Percentiles rank a stretch among this genome's conserved stretches.
Evolutionary conservation across 2,329 filamentous ascomycete genomes (phyloP).

Genomic region (Orbilia brochopaga): DNA sequence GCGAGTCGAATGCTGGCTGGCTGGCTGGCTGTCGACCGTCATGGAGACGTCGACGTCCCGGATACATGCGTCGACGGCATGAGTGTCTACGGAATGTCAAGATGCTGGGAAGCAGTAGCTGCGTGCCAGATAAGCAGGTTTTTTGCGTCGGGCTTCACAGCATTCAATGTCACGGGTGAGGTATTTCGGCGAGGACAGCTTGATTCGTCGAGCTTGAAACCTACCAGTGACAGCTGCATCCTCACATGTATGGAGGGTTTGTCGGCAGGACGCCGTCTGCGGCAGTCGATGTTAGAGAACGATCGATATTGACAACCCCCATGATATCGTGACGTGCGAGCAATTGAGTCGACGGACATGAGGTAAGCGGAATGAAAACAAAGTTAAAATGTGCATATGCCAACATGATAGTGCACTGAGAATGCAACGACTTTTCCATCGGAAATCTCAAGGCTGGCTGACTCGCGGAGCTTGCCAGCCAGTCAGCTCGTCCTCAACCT

Average conservation of each 20-base stretch:
- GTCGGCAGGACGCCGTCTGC: not conserved
- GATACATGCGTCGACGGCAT: not conserved
- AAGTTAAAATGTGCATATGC: no score
- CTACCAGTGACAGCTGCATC: conserved; percentile 1
- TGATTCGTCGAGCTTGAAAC: not conserved
- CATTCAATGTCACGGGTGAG: not conserved
- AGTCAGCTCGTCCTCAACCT: no score
- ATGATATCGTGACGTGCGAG: not conserved
- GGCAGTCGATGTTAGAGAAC: not conserved
- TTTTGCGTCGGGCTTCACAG: not conserved
- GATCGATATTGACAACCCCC: not conserved
- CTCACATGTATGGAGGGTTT: not conserved
- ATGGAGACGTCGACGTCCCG: not conserved
- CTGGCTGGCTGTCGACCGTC: not conserved
- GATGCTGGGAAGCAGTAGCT: not conserved
- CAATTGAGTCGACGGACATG: no score
- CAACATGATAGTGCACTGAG: no score
- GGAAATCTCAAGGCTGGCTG: no score
- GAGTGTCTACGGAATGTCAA: conserved; percentile 7
- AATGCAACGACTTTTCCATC: no score
- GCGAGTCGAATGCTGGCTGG: no score
- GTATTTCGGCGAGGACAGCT: not conserved
- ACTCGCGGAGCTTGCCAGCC: no score
- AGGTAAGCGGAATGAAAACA: no score
- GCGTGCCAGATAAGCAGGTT: not conserved